Percentiles rank a stretch among this genome's conserved stretches.
These are phyloP conservation scores for Phoenix dactylifera DNA, from an alignment of 176 grass and related monocot species.

Conservation along the genomic window DNA sequence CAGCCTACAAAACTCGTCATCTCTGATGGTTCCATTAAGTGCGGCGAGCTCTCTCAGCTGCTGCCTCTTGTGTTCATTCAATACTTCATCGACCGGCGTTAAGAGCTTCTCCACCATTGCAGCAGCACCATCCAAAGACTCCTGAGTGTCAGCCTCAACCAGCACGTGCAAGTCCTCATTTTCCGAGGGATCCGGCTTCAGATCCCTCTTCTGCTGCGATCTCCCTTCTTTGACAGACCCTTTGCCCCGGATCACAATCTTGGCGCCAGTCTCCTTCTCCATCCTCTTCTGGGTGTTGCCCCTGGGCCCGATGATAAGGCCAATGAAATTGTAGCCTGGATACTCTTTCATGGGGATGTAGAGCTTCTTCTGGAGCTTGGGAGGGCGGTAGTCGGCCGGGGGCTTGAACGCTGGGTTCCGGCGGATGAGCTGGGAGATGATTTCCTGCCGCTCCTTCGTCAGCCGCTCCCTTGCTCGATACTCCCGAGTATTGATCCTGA, in stretches of 20 bases:
- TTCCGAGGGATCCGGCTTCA: slow-evolving; percentile 76
- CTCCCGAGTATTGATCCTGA: slow-evolving; percentile 90
- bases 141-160: slow-evolving; percentile 82
- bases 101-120: slow-evolving; percentile 96
- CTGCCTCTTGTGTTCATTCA: slow-evolving; percentile 96
- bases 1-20: slow-evolving; percentile 89
- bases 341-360: slow-evolving; percentile 98
- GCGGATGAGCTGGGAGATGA: slow-evolving; percentile 92
- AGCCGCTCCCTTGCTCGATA: slow-evolving; percentile 70
- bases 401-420: slow-evolving; percentile 88
- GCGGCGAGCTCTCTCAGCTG: slow-evolving; percentile 80
- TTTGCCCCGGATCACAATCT: slow-evolving; percentile 95
- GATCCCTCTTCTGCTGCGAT: slow-evolving; percentile 81
- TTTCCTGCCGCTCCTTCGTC: slow-evolving; percentile 81
- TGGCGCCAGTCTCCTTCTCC: slow-evolving; percentile 96
- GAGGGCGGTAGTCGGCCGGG: slow-evolving; percentile 76
- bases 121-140: slow-evolving; percentile 71
- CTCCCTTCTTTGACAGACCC: slow-evolving; percentile 94
- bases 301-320: slow-evolving; percentile 73
- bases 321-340: slow-evolving; percentile 89
- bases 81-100: slow-evolving; percentile 86
- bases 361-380: slow-evolving; percentile 93
- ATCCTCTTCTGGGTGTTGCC: slow-evolving; percentile 97
- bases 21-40: slow-evolving; percentile 85
- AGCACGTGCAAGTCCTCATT: slow-evolving; percentile 93